phyloP scores from a whole-genome alignment of 257 asterid genomes.

The Solanum piurae region DNA sequence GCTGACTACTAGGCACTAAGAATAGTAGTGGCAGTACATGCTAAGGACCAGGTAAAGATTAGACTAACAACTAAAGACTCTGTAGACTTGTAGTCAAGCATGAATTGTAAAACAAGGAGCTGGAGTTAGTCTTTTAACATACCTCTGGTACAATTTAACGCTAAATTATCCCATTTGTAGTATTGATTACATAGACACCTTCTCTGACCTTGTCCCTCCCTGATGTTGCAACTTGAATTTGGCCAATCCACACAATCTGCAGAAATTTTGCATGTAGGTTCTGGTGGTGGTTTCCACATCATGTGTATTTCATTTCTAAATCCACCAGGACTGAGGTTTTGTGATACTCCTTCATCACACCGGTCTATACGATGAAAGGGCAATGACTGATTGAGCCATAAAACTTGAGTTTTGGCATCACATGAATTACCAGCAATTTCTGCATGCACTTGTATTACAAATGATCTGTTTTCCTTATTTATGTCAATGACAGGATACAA shows the following conservation, averaged over 20 bases:
- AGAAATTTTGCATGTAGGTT: slow-evolving; percentile 1
- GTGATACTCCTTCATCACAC: background rate
- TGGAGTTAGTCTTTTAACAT: background rate
- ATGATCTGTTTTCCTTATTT: background rate
- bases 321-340: background rate
- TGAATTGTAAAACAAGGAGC: background rate
- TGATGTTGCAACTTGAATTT: slow-evolving; percentile 2
- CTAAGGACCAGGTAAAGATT: background rate
- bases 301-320: background rate
- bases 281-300: slow-evolving; percentile 1
- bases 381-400: slow-evolving; percentile 1
- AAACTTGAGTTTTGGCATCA: background rate
- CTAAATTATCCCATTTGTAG: background rate
- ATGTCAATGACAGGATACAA: background rate
- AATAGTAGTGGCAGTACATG: background rate
- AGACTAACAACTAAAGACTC: background rate
- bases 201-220: background rate
- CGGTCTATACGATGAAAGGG: slow-evolving; percentile 1
- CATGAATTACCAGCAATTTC: background rate
- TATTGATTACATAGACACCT: slow-evolving; percentile 4
- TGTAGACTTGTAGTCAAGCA: background rate
- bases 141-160: slow-evolving; percentile 4
- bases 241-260: slow-evolving; percentile 3
- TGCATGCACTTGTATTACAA: background rate
- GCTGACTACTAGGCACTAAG: no score